Base-by-base conservation (phyloP, 495 filamentous ascomycete species). In the Hypoxylon subgilvum region DNA sequence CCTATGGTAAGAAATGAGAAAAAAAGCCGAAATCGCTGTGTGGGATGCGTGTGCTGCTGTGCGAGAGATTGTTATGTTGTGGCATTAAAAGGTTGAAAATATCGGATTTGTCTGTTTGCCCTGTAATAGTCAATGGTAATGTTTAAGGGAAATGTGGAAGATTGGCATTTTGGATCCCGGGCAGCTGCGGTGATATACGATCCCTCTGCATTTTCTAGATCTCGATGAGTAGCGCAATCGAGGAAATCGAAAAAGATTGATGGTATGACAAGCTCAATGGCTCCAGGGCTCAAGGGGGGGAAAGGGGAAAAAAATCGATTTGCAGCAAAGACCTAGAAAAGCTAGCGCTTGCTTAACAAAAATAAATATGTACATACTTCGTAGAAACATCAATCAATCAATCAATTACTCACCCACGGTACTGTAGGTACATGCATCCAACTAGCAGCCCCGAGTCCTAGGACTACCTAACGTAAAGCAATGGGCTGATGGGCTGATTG, bases 71-170 rank as follows among this genome's bases (percentile, higher is more conserved):
- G 62, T 52, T 45, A 57, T 66, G 62, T 39, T 63, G 62, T 66
- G 52, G 57, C 61, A 63, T 69, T 46, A 60, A 48, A 44, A 23
- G 47, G 31, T 39, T 40, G 35, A 41, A 35, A 35, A 54, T 61
- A 58, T 68, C 56, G 61, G 19, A 67, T 65, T 65, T 55, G 53
- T 59, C 47, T 61, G 52, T 67, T 57, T 69, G 53, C 54, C 57
- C 41, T 51, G 67, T 59, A 63, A 52, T 51, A 32, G 61, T 63
- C 55, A 61, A 70, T 70, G 65, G 65, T 55, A 66, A 68, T 68
- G 64, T 60, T 60, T 49, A 63, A 62, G 61, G 61, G 65, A 61
- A 66, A 68, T 58, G 55, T 65, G 61, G 64, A 61, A 65, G 58
- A 52, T 58, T 70, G 46, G 61, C 61, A 65, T 65, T 61, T 51